Evolutionary conservation across 768 basidiomycete species (phyloP).

Genomic region (Tulasnella sp.): DNA sequence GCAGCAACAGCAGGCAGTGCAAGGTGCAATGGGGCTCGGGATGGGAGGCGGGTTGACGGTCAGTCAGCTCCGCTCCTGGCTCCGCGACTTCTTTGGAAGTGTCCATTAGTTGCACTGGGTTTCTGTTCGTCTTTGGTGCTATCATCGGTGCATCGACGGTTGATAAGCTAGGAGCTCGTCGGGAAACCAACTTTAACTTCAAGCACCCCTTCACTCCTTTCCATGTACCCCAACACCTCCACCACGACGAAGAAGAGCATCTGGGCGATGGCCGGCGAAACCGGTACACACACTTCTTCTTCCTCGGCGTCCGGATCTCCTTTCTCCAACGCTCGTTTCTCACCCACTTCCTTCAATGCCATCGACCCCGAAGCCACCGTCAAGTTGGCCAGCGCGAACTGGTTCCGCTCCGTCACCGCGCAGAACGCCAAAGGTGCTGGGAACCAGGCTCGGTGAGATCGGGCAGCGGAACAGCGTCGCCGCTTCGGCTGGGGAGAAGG

Average conservation of each 20-base stretch:
- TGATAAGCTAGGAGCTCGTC: too few relatives aligned
- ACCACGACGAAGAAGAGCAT: too few relatives aligned
- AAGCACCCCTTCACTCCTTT: too few relatives aligned
- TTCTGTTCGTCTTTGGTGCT: too few relatives aligned
- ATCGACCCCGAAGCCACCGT: background rate
- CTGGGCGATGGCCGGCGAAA: background rate
- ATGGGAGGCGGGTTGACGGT: background rate
- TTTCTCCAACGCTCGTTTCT: too few relatives aligned
- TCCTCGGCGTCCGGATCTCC: background rate
- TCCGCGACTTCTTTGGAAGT: background rate
- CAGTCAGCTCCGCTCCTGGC: background rate
- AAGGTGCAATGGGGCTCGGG: too few relatives aligned
- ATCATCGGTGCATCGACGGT: too few relatives aligned
- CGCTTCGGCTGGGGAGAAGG: too few relatives aligned
- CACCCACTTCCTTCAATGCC: background rate
- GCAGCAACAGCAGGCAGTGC: background rate
- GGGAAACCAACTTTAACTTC: too few relatives aligned
- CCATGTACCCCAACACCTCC: too few relatives aligned
- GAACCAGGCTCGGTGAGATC: background rate
- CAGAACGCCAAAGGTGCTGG: background rate
- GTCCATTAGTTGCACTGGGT: background rate
- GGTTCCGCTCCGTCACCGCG: background rate
- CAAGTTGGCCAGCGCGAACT: background rate
- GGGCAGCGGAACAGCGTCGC: background rate
- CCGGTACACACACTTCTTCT: background rate